Base-by-base conservation (phyloP, 2,329 filamentous ascomycete genomes). In the Phyllosticta capitalensis region DNA sequence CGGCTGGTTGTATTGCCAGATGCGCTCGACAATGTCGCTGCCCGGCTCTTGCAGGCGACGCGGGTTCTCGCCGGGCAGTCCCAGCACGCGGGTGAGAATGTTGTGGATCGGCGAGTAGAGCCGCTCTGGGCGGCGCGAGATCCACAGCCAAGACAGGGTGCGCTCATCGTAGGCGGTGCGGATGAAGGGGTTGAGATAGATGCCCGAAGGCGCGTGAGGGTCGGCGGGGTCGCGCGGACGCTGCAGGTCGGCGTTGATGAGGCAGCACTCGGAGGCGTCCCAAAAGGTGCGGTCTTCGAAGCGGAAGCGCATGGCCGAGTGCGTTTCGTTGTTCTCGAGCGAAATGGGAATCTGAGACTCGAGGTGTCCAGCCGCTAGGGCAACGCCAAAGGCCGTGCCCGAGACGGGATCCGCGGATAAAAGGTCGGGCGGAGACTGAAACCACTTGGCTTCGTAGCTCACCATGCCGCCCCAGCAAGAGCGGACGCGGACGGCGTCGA, bases 391-490 rank as follows among this genome's bases (percentile, higher is more conserved):
- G 19, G 58, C 58, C 12, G 58, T 56, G 54, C 58, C 58, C 21
- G 55, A 54, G 21, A 22, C 20, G 20, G 58, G 58, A 50, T 60
- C 58, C 6, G 58, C 51, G 21, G 50, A 54, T 24, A 50, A 49
- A 22, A 60, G 54, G 21, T 50, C 54, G 21, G 52, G n/a, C 6
- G 54, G 21, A 9, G 28, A 56, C 3, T 84, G 81, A 53, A 87
- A 81, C 70, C 81, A 84, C 53, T 74, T 73, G 1, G 82, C 84
- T 67, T 86, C 80, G 71, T 85, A 85, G 1, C 83, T 83, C 2
- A 83, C 85, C 82, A 90, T 90, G 21, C 88, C 88, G 56, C 87
- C 86, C 88, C 88, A 91, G 72, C 88, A 91, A 63, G 84, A 85
- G 65, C 81, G 82, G 1, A 90, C 87, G 9, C 83, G 80, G 1